A percentile compares a stretch with the other conserved stretches of the same genome.
phyloP scores from a whole-genome alignment of 768 basidiomycete species.

The Termitomyces sp. region DNA sequence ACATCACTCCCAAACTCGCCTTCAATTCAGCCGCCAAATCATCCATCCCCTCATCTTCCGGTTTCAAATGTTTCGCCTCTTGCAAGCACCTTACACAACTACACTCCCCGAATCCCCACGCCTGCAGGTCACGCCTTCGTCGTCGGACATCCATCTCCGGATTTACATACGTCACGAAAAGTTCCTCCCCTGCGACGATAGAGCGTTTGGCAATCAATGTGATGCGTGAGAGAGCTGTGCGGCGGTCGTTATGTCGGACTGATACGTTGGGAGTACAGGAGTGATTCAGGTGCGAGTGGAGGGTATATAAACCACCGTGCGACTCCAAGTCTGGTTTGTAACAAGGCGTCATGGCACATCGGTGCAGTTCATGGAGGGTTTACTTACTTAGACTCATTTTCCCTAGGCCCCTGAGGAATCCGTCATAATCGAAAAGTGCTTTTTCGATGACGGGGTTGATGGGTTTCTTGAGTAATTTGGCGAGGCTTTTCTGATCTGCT shows the following conservation, averaged over 20 bases:
- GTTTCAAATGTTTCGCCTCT: conserved; percentile 42
- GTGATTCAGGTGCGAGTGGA: conserved; percentile 89
- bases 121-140: conserved; percentile 49
- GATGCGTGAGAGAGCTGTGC: conserved; percentile 66
- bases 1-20: conserved; percentile 56
- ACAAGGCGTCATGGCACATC: conserved; percentile 1
- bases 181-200: conserved; percentile 68
- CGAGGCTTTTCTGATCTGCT: conserved; percentile 52
- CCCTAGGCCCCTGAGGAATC: conserved; percentile 67
- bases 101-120: conserved; percentile 77
- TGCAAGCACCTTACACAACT: conserved; percentile 58
- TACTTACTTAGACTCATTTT: conserved; percentile 76
- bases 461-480: conserved; percentile 47
- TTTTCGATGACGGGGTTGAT: conserved; percentile 39
- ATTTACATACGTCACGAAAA: conserved; percentile 75
- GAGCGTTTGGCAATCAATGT: conserved; percentile 61
- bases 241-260: conserved; percentile 69
- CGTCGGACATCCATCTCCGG: conserved; percentile 42
- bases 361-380: neutral
- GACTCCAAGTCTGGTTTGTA: conserved; percentile 61
- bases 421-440: conserved; percentile 70
- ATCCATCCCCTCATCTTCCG: conserved; percentile 26
- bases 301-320: conserved; percentile 79
- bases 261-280: conserved; percentile 76
- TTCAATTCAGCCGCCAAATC: conserved; percentile 58